Conservation (phyloP, 192 early-diverging fungal genomes). For the Coemansia sp. region DNA sequence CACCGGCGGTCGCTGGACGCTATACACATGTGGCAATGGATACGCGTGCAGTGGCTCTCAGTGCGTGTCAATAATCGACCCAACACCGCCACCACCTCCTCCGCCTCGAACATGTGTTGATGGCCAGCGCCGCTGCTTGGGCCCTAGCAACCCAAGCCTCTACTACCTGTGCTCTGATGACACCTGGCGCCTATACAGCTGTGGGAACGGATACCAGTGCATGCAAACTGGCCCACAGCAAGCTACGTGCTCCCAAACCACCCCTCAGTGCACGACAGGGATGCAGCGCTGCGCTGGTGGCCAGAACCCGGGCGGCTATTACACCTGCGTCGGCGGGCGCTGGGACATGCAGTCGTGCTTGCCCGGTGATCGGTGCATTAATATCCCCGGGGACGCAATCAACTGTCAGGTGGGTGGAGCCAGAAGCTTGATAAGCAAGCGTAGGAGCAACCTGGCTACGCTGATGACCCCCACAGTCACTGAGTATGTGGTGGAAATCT, state of each 20-base stretch:
- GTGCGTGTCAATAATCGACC: slow-evolving; percentile 11
- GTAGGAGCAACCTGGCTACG: background rate
- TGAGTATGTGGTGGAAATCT: background rate
- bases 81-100: background rate
- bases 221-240: slow-evolving; percentile 19
- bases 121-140: slow-evolving; percentile 39
- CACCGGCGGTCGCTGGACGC: slow-evolving; percentile 22
- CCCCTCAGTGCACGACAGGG: slow-evolving; percentile 26
- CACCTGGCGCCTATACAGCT: slow-evolving; percentile 39
- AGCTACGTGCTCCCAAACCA: slow-evolving; percentile 23
- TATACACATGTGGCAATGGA: slow-evolving; percentile 45
- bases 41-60: slow-evolving; percentile 21
- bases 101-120: slow-evolving; percentile 12
- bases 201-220: slow-evolving; percentile 43
- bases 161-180: slow-evolving; percentile 45
- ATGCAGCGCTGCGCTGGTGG: slow-evolving; percentile 27
- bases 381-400: slow-evolving; percentile 35
- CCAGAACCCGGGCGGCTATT: slow-evolving; percentile 18
- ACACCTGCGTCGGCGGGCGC: slow-evolving; percentile 25
- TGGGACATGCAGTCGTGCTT: slow-evolving; percentile 40
- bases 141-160: slow-evolving; percentile 17
- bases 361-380: slow-evolving; percentile 33
- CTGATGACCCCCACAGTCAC: background rate
- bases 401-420: slow-evolving; percentile 41
- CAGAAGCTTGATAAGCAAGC: background rate